These are phyloP conservation scores for Aspergillus vadensis DNA, from an alignment of 2,329 filamentous ascomycete genomes.

Conservation along the genomic window DNA sequence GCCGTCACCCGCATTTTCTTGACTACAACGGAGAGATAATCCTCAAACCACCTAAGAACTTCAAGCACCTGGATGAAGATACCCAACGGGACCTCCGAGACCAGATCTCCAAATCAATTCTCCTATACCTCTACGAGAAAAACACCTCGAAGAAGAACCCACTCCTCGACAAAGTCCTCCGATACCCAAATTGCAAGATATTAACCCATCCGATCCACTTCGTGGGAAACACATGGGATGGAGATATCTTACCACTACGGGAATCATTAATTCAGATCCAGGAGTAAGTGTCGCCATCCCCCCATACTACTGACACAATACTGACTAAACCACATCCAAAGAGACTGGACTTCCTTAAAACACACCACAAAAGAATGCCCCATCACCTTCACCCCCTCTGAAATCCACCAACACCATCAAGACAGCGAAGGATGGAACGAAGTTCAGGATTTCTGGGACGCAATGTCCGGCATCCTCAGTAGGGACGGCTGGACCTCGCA, in stretches of 20 bases:
- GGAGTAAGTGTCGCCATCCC: not conserved
- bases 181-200: not conserved
- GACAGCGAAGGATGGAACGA: not conserved
- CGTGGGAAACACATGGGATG: not conserved
- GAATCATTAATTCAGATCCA: not conserved
- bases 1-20: conserved; percentile 14
- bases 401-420: not conserved
- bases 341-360: not conserved
- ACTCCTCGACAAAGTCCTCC: not conserved
- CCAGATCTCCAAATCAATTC: not conserved
- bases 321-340: not conserved
- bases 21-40: conserved; percentile 21
- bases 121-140: not conserved
- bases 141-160: not conserved
- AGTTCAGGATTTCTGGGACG: not conserved
- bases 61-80: not conserved
- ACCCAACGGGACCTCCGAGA: not conserved
- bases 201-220: not conserved
- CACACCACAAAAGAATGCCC: not conserved
- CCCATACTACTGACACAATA: no score
- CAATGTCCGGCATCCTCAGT: not conserved
- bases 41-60: not conserved
- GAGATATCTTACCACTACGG: not conserved
- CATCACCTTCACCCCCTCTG: not conserved
- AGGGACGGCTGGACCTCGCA: not conserved